Percentiles rank a stretch among this genome's conserved stretches.
Conservation (phyloP, 768 basidiomycete genomes). For the Dioszegia crocea region DNA sequence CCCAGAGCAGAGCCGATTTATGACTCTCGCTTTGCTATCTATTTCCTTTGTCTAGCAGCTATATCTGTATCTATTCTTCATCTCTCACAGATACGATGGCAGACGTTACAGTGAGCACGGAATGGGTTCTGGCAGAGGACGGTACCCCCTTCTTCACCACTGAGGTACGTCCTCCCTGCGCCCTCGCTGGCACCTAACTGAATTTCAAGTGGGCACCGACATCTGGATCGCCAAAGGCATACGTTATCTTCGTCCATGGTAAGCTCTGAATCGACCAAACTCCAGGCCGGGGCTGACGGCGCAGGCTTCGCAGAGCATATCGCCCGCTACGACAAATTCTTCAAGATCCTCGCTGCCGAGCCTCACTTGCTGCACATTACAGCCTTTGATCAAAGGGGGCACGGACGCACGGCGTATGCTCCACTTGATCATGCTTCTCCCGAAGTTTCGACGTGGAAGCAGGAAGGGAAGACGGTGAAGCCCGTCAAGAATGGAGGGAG, state of each 20-base stretch:
- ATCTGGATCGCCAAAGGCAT: constrained; percentile 25
- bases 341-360: constrained; percentile 29
- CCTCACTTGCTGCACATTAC: constrained; percentile 35
- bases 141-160: constrained; percentile 39
- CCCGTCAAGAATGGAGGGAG: constrained; percentile 31
- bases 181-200: not conserved
- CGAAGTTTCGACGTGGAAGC: constrained; percentile 30
- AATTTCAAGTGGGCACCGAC: constrained; percentile 30
- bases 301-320: constrained; percentile 43
- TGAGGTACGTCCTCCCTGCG: constrained; percentile 14
- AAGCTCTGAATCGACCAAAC: not conserved
- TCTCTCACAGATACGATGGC: not conserved
- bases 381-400: constrained; percentile 42
- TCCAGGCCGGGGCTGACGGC: not conserved
- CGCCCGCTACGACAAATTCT: constrained; percentile 35
- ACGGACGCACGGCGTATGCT: constrained; percentile 32
- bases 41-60: not conserved
- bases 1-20: too few species aligned
- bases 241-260: constrained; percentile 43
- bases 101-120: constrained; percentile 20
- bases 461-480: constrained; percentile 31
- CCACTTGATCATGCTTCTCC: constrained; percentile 18
- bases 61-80: too few species aligned
- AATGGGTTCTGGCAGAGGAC: constrained; percentile 42
- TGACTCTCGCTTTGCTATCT: not conserved